A percentile compares a stretch with the other conserved stretches of the same genome.
phyloP scores from a whole-genome alignment of 331 rosid genomes.

The Spiraea crenata region DNA sequence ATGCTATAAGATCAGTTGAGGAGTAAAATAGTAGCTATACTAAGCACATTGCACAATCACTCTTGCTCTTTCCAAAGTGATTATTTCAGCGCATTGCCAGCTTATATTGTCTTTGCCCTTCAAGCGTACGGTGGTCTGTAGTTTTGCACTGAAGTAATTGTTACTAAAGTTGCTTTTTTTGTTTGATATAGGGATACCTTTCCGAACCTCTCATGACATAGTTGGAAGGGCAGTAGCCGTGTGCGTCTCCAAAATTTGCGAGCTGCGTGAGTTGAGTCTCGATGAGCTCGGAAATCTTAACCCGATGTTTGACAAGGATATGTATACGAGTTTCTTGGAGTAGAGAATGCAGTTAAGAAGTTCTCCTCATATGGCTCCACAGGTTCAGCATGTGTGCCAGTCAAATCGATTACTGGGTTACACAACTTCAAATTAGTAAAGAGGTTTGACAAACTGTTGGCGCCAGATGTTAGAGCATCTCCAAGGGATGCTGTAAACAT shows the following conservation, averaged over 20 bases:
- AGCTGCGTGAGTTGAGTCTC: conserved; percentile 63
- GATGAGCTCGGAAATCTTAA: conserved; percentile 65
- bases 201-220: conserved; percentile 90
- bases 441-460: not conserved
- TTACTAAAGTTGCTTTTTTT: not conserved
- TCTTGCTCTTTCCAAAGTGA: too few species aligned
- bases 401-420: conserved; percentile 64
- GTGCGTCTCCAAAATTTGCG: conserved; percentile 62
- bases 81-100: too few species aligned
- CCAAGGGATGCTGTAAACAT: too few species aligned
- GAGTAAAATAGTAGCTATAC: too few species aligned
- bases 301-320: conserved; percentile 59
- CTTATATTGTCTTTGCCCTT: too few species aligned
- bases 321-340: conserved; percentile 87
- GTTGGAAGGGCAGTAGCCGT: conserved; percentile 82
- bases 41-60: too few species aligned
- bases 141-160: too few species aligned
- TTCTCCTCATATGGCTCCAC: conserved; percentile 90
- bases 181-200: conserved; percentile 71
- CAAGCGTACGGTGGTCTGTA: too few species aligned
- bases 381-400: conserved; percentile 79
- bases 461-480: too few species aligned
- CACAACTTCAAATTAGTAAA: conserved; percentile 46
- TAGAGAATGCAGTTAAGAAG: conserved; percentile 72
- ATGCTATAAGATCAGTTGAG: too few species aligned